Percentiles rank a stretch among this genome's conserved stretches.
Evolutionary conservation across 228 moss, liverwort and hornwort genomes (phyloP).

Genomic region (Sphagnum magellanicum): DNA sequence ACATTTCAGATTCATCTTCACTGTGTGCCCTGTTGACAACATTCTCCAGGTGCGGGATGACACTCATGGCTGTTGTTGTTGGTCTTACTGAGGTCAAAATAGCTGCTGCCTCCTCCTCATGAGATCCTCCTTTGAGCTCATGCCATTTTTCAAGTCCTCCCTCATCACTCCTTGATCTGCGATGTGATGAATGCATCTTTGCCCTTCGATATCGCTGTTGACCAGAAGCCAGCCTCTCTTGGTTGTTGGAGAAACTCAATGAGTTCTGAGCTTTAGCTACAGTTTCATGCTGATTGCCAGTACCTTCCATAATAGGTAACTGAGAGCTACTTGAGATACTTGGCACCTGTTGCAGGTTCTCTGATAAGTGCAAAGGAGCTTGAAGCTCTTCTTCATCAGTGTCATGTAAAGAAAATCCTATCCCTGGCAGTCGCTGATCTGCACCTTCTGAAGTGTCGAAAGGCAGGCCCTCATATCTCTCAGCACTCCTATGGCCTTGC

Average conservation of each 20-base stretch:
- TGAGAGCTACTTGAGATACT: too few species aligned
- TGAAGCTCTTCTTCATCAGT: too few species aligned
- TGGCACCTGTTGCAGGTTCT: neutral
- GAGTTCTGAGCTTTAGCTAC: slow-evolving; percentile 22
- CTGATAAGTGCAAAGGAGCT: neutral
- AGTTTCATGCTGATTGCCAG: neutral
- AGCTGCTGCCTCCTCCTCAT: slow-evolving; percentile 29
- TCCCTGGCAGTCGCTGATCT: slow-evolving; percentile 29
- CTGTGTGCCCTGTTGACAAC: slow-evolving; percentile 21
- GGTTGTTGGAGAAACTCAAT: slow-evolving; percentile 17
- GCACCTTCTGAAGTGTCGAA: slow-evolving; percentile 31
- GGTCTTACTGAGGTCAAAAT: slow-evolving; percentile 34
- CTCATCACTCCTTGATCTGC: slow-evolving; percentile 67
- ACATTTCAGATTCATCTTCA: slow-evolving; percentile 16
- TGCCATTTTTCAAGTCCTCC: slow-evolving; percentile 72
- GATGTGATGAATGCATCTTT: slow-evolving; percentile 15
- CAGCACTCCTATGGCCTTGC: slow-evolving; percentile 17
- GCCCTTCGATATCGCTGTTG: slow-evolving; percentile 17
- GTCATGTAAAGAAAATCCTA: slow-evolving; percentile 17
- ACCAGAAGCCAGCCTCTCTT: slow-evolving; percentile 19
- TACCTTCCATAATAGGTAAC: too few species aligned
- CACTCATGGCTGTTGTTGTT: slow-evolving; percentile 11
- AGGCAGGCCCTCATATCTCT: slow-evolving; percentile 27
- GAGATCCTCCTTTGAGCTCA: slow-evolving; percentile 24
- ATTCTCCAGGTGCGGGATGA: slow-evolving; percentile 19